These are phyloP conservation scores for Quercus bicolor DNA, from an alignment of 306 rosid genomes.

Conservation along the genomic window DNA sequence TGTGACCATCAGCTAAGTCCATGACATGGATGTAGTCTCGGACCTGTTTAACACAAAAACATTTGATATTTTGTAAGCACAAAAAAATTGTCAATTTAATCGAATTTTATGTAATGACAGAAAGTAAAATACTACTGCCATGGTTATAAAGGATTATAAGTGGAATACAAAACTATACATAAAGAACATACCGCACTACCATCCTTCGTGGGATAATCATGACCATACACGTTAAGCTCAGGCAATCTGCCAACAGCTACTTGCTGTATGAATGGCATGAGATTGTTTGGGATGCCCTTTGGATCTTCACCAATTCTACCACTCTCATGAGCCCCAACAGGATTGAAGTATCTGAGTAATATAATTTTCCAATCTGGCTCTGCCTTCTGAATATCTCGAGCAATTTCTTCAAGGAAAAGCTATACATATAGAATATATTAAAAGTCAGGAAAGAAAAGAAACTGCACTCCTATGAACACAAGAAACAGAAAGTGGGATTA, in stretches of 20 bases:
- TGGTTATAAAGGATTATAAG: background rate
- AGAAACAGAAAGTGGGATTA: background rate
- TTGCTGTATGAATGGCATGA: slow-evolving; percentile 96
- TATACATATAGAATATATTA: slow-evolving; percentile 14
- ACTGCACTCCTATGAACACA: slow-evolving; percentile 7
- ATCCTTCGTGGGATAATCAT: slow-evolving; percentile 85
- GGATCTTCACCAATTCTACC: slow-evolving; percentile 96
- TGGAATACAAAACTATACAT: background rate
- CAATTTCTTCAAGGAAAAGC: slow-evolving; percentile 90
- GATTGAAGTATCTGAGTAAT: slow-evolving; percentile 86
- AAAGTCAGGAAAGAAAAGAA: slow-evolving; percentile 12
- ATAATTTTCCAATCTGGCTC: slow-evolving; percentile 86
- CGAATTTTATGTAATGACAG: background rate
- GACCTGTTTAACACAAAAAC: slow-evolving; percentile 40
- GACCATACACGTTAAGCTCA: slow-evolving; percentile 78
- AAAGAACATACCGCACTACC: slow-evolving; percentile 73
- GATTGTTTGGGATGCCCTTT: slow-evolving; percentile 87
- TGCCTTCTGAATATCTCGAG: slow-evolving; percentile 75
- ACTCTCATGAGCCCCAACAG: slow-evolving; percentile 96
- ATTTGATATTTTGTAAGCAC: background rate
- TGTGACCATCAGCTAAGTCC: slow-evolving; percentile 99
- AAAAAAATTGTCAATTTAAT: background rate
- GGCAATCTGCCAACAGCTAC: slow-evolving; percentile 91
- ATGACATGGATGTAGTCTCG: slow-evolving; percentile 98
- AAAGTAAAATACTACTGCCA: background rate